Base-by-base conservation (phyloP, 2,329 filamentous ascomycete genomes). In the Trichoderma afroharzianum region DNA sequence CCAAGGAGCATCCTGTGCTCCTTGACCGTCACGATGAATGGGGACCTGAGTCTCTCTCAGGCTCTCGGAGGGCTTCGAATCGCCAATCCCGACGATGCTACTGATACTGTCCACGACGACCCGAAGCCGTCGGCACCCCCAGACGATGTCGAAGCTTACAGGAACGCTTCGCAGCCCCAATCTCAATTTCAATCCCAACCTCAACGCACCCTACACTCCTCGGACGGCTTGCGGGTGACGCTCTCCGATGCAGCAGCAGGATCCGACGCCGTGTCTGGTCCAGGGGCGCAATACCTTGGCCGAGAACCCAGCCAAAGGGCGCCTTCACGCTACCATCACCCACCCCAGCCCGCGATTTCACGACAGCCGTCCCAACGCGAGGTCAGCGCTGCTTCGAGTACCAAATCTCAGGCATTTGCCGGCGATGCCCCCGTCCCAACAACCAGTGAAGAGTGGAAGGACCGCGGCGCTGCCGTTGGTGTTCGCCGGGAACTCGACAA, bases 31-130 rank as follows among this genome's bases (percentile, higher is more conserved):
- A 87, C 80, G 81, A 98, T 98, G 94, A 93, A 94, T 84, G 93
- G 93, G 82, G 94, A 97, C 85, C 85, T 97, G 81, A 97, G 93
- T 83, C 90, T 98, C 76, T 96, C 94, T 79, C 93, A 95, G 84
- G 93, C 94, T 79, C 88, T 98, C 79, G 96, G 96, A 79, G 95
- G 95, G 78, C 86, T 99, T 82, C 93, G 95, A 81, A 98, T 99
- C 82, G 95, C 96, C 78, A 99, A 98, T 82, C 95, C 95, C 70
- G 95, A 98, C 84, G 90, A 96, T 83, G 87, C 88, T 74, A 81
- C 78, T 79, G 81, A 82, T 68, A 74, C 79, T 74, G 79, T 77
- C 67, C 66, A 76, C 59, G 77, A 79, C 57, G 63, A 76, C 30
- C 74, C 74, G 30, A 63, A 71, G 55, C 72, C 72, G 36, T 21